Conservation (phyloP, 2,329 filamentous ascomycete species). For the Ophiobolus disseminans region DNA sequence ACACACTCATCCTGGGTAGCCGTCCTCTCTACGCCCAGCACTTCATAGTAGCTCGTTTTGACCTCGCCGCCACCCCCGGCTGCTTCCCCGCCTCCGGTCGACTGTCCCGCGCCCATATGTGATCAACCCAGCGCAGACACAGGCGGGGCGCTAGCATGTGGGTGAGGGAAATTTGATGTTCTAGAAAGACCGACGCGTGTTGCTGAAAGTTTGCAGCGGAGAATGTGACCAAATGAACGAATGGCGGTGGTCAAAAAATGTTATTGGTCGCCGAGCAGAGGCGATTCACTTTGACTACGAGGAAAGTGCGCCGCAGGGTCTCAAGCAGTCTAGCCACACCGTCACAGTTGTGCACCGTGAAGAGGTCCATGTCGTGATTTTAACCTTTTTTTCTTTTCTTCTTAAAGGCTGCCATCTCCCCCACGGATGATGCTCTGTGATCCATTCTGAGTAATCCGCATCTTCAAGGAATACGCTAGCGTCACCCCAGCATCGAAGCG, state of each 20-base stretch:
- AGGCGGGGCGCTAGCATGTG: constrained; percentile 15
- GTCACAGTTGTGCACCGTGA: constrained; percentile 11
- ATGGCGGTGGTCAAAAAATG: constrained; percentile 18
- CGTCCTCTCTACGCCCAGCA: constrained; percentile 74
- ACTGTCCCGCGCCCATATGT: constrained; percentile 57
- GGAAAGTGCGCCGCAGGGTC: neutral
- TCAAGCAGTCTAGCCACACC: constrained; percentile 16
- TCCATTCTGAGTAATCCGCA: constrained; percentile 1
- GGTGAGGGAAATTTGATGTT: constrained; percentile 12
- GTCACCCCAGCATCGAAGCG: constrained; percentile 10
- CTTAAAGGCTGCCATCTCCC: constrained; percentile 9
- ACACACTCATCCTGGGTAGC: constrained; percentile 82
- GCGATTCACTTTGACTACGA: neutral
- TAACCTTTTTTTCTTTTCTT: constrained; percentile 16
- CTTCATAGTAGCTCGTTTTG: constrained; percentile 85
- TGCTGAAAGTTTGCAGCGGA: constrained; percentile 3
- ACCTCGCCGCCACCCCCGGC: constrained; percentile 37
- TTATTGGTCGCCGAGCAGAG: constrained; percentile 20
- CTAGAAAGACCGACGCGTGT: constrained; percentile 11
- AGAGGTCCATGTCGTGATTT: constrained; percentile 14
- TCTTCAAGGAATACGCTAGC: constrained; percentile 7
- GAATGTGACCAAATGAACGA: neutral
- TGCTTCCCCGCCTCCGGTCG: constrained; percentile 40
- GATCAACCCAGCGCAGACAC: constrained; percentile 6
- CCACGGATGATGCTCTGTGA: neutral